Percentiles rank a stretch among this genome's conserved stretches.
Conservation (phyloP, 257 asterid genomes). For the Gentiana dahurica region DNA sequence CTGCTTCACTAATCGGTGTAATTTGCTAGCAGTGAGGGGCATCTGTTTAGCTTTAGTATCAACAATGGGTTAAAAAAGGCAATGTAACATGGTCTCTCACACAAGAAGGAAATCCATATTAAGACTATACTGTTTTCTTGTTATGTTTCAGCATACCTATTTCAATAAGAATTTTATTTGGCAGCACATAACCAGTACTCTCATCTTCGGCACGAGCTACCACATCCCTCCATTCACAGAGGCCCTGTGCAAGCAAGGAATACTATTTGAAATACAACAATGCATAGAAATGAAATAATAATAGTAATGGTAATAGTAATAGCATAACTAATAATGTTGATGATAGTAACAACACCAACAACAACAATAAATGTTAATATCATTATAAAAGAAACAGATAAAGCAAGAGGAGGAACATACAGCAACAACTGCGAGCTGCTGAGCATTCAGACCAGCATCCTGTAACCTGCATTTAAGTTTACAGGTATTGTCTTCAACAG, state of each 20-base stretch:
- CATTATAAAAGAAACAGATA: background rate
- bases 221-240: slow-evolving; percentile 86
- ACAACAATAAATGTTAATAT: no score
- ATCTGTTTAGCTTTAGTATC: slow-evolving; percentile 69
- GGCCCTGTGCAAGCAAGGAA: slow-evolving; percentile 45
- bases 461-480: slow-evolving; percentile 48
- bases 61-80: slow-evolving; percentile 11
- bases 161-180: slow-evolving; percentile 80
- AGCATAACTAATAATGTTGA: no score
- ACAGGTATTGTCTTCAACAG: slow-evolving; percentile 8
- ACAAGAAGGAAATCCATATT: slow-evolving; percentile 4
- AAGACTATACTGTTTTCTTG: slow-evolving; percentile 8
- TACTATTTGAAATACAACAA: background rate
- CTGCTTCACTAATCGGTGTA: slow-evolving; percentile 56
- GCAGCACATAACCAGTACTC: slow-evolving; percentile 94
- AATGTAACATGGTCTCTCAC: slow-evolving; percentile 4
- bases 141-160: slow-evolving; percentile 43
- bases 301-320: no score
- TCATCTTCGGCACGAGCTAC: slow-evolving; percentile 99
- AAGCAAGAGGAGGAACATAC: slow-evolving; percentile 32
- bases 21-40: slow-evolving; percentile 61
- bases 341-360: no score
- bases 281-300: background rate
- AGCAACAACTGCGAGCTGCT: slow-evolving; percentile 93
- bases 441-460: slow-evolving; percentile 65